A percentile compares a stretch with the other conserved stretches of the same genome.
Conservation (phyloP, 202 grass and related monocot species). For the Bolboschoenoplectus hybrid region DNA sequence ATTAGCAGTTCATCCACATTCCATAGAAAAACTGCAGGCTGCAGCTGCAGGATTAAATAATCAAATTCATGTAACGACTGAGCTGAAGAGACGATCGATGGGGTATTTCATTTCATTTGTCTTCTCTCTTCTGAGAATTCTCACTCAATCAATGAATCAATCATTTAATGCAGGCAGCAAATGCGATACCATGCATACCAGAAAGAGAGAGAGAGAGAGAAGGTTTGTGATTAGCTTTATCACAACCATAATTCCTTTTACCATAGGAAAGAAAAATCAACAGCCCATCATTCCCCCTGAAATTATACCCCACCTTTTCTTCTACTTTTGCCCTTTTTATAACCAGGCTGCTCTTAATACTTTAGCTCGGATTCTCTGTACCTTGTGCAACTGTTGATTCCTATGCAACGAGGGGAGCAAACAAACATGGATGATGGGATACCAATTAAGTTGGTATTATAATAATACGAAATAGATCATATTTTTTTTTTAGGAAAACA, state of each 20-base stretch:
- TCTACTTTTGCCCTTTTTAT: slow-evolving; percentile 51
- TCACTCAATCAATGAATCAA: slow-evolving; percentile 62
- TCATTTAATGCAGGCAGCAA: slow-evolving; percentile 49
- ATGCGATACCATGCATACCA: not conserved
- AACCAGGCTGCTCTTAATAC: slow-evolving; percentile 48
- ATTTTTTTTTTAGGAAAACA: not conserved
- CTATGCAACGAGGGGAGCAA: not conserved
- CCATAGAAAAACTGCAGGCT: not conserved
- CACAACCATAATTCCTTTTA: slow-evolving; percentile 47
- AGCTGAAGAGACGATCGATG: slow-evolving; percentile 27
- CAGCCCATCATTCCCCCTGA: slow-evolving; percentile 60
- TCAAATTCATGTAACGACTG: not conserved
- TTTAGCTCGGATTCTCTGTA: slow-evolving; percentile 13
- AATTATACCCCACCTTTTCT: slow-evolving; percentile 59
- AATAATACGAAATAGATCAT: not conserved
- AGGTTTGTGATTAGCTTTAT: slow-evolving; percentile 50
- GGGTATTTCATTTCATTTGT: not conserved
- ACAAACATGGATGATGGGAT: not conserved
- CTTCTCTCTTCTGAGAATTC: slow-evolving; percentile 44
- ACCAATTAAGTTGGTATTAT: not conserved
- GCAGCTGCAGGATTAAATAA: not conserved
- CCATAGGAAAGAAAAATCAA: slow-evolving; percentile 53
- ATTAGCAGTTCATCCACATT: slow-evolving; percentile 28
- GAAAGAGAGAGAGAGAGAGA: slow-evolving; percentile 5
- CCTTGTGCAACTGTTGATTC: not conserved